Conservation (phyloP, 768 basidiomycete genomes). For the Sistotremastrum suecicum region DNA sequence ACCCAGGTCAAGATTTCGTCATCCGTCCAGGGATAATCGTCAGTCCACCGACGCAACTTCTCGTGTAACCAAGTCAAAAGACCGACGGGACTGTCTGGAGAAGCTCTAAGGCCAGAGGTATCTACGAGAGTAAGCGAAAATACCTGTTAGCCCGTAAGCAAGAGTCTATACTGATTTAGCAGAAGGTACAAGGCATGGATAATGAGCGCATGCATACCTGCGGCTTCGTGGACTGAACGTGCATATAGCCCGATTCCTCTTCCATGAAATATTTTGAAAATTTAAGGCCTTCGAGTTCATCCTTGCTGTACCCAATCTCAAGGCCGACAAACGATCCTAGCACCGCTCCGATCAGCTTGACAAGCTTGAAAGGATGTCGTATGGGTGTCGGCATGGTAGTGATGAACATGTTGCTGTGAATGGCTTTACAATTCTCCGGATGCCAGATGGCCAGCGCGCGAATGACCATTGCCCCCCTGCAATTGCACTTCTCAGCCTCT, state of each 20-base stretch:
- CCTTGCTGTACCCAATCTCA: not conserved
- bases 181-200: no score
- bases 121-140: no score
- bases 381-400: not conserved
- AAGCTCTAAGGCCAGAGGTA: no score
- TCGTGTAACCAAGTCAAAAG: no score
- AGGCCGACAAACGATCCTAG: not conserved
- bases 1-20: no score
- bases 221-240: not conserved
- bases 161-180: no score
- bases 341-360: not conserved
- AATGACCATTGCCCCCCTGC: slow-evolving; percentile 1
- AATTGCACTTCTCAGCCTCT: not conserved
- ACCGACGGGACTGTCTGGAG: no score
- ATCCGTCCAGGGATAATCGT: no score
- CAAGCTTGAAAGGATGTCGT: slow-evolving; percentile 18
- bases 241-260: not conserved
- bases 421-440: not conserved
- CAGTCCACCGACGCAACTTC: slow-evolving; percentile 1
- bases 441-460: not conserved
- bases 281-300: not conserved
- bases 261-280: not conserved
- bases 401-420: slow-evolving; percentile 1
- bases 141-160: no score
- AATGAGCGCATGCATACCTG: not conserved